Evolutionary conservation across 1,284 basidiomycete genomes (phyloP).

Genomic region (Chalciporus piperatoides): DNA sequence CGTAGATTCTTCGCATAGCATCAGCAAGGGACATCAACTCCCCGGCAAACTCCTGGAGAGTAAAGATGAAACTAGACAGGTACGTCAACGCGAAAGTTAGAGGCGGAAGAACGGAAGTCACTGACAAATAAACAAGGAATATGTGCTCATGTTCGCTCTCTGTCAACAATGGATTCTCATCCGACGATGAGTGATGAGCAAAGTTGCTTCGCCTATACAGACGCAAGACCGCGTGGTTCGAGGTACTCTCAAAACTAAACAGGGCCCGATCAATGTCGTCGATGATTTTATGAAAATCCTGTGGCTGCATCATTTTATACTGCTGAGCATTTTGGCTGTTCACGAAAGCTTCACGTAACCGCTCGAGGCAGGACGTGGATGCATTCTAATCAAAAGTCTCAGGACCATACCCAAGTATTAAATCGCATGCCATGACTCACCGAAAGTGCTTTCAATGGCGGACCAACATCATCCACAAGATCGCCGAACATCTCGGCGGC

Average conservation of each 20-base stretch:
- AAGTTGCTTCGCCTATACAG: slow-evolving; percentile 61
- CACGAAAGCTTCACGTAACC: slow-evolving; percentile 63
- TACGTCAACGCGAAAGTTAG: slow-evolving; percentile 5
- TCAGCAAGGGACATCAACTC: slow-evolving; percentile 81
- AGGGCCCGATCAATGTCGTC: slow-evolving; percentile 68
- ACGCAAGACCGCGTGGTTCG: slow-evolving; percentile 76
- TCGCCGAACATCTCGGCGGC: slow-evolving; percentile 79
- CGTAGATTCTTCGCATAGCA: slow-evolving; percentile 73
- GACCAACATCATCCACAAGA: slow-evolving; percentile 79
- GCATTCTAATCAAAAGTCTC: slow-evolving; percentile 42
- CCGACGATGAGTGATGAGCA: slow-evolving; percentile 33
- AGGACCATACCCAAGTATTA: slow-evolving; percentile 1
- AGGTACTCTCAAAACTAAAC: slow-evolving; percentile 73
- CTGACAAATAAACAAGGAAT: slow-evolving; percentile 89
- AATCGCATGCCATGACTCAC: slow-evolving; percentile 42
- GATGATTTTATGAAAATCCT: slow-evolving; percentile 62
- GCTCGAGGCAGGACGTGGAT: slow-evolving; percentile 56
- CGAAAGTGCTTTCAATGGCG: slow-evolving; percentile 72
- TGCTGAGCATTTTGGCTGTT: slow-evolving; percentile 26
- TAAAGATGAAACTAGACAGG: slow-evolving; percentile 79
- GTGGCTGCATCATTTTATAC: slow-evolving; percentile 38
- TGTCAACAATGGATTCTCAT: slow-evolving; percentile 38
- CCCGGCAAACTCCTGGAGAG: slow-evolving; percentile 84
- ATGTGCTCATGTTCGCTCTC: slow-evolving; percentile 62
- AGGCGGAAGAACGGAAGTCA: slow-evolving; percentile 13